Evolutionary conservation across 768 basidiomycete species (phyloP).

Genomic region (Punctularia strigosozonata): DNA sequence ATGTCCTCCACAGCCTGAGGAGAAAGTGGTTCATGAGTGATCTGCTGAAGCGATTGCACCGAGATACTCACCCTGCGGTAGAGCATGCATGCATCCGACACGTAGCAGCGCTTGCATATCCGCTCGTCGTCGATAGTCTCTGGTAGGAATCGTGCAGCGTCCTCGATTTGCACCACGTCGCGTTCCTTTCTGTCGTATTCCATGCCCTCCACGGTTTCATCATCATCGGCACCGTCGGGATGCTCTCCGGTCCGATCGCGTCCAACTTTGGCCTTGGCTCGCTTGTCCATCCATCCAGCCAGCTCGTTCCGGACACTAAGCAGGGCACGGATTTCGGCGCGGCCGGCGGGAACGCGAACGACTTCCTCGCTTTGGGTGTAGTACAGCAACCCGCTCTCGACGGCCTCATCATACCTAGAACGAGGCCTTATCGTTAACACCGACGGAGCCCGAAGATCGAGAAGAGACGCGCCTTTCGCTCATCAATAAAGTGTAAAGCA

Average conservation of each 20-base stretch:
- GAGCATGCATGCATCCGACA: slow-evolving; percentile 82
- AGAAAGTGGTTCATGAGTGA: background rate
- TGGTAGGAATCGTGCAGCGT: slow-evolving; percentile 58
- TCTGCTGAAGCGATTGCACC: slow-evolving; percentile 1
- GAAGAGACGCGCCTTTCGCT: too few species aligned
- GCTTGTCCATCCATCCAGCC: slow-evolving; percentile 59
- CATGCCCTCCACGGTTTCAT: slow-evolving; percentile 1
- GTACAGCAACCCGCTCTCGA: slow-evolving; percentile 78
- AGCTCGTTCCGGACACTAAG: slow-evolving; percentile 78
- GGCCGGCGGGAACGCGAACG: slow-evolving; percentile 63
- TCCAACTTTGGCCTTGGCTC: background rate
- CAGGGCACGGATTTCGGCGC: slow-evolving; percentile 79
- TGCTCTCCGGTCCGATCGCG: slow-evolving; percentile 3
- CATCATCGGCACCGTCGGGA: background rate
- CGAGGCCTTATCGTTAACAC: too few species aligned
- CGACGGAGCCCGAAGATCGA: too few species aligned
- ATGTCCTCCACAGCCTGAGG: slow-evolving; percentile 60
- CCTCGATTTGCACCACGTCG: slow-evolving; percentile 10
- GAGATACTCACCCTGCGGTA: slow-evolving; percentile 61
- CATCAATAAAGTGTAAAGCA: slow-evolving; percentile 88
- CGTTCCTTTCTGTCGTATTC: background rate
- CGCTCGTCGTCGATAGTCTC: slow-evolving; percentile 76
- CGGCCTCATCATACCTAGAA: slow-evolving; percentile 79
- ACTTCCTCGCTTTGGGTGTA: slow-evolving; percentile 91
- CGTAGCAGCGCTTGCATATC: slow-evolving; percentile 72